Conservation (phyloP, 345 rosid species). For the Citropsis articulata region DNA sequence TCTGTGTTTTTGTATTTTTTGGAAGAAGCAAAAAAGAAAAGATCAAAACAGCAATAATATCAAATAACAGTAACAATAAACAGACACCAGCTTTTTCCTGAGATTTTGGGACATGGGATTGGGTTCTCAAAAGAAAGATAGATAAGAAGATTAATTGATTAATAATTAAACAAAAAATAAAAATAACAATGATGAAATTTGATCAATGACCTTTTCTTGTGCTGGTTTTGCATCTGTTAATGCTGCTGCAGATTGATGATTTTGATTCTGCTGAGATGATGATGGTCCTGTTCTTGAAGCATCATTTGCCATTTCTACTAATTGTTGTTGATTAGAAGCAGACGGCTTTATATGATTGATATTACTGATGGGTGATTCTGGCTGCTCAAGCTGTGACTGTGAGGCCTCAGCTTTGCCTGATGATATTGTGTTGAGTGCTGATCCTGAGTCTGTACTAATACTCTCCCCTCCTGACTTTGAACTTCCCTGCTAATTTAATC, state of each 20-base stretch:
- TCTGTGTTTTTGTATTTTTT: conserved; percentile 36
- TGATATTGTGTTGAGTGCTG: conserved; percentile 67
- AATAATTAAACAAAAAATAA: background rate
- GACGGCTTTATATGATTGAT: background rate
- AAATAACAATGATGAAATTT: too few species aligned
- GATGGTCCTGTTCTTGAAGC: conserved; percentile 47
- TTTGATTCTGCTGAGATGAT: conserved; percentile 39
- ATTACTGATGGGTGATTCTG: conserved; percentile 76
- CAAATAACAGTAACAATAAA: conserved; percentile 16
- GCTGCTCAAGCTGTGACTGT: conserved; percentile 39
- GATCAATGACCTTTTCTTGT: conserved; percentile 67
- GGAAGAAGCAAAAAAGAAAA: conserved; percentile 27
- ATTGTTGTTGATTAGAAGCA: background rate
- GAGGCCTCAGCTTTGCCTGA: conserved; percentile 65
- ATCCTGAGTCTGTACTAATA: conserved; percentile 66
- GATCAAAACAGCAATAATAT: conserved; percentile 28
- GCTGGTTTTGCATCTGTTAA: conserved; percentile 33
- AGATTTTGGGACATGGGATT: conserved; percentile 33
- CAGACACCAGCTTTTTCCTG: conserved; percentile 35
- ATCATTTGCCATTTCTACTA: conserved; percentile 45
- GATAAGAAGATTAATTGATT: conserved; percentile 7
- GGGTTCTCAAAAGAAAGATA: background rate
- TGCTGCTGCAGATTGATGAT: conserved; percentile 36
- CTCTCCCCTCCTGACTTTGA: conserved; percentile 81
- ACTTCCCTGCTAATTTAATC: conserved; percentile 55